Percentiles rank a stretch among this genome's conserved stretches.
phyloP scores from a whole-genome alignment of 2,329 filamentous ascomycete species.

The Pestalotiopsis sp. region DNA sequence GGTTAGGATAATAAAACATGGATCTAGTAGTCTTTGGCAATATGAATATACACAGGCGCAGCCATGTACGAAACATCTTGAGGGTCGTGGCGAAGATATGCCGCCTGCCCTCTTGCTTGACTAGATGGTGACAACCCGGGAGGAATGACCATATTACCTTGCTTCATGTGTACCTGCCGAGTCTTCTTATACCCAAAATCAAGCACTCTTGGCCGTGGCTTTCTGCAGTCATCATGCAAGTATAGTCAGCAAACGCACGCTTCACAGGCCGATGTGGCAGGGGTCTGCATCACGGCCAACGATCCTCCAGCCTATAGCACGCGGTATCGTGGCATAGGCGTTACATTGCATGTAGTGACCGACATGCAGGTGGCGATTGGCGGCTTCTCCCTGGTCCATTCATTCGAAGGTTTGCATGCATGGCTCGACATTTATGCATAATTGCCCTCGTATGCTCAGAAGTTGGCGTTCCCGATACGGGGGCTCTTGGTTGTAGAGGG shows the following conservation, averaged over 20 bases:
- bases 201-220: background rate
- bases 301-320: background rate
- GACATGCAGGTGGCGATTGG: background rate
- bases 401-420: background rate
- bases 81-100: background rate
- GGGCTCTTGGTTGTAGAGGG: background rate
- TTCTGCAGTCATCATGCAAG: background rate
- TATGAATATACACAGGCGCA: background rate
- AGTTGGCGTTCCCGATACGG: too few species aligned
- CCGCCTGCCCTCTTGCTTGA: background rate
- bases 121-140: background rate
- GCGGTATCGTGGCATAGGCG: background rate
- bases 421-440: background rate
- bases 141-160: too few species aligned
- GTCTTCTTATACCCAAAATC: too few species aligned
- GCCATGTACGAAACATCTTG: background rate
- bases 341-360: background rate
- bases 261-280: background rate
- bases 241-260: background rate
- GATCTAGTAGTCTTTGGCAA: background rate
- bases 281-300: background rate
- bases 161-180: too few species aligned
- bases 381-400: background rate
- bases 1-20: conserved; percentile 31
- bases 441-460: background rate